Percentiles rank a stretch among this genome's conserved stretches.
Conservation (phyloP, 1,284 basidiomycete species). For the Phylloboletellus chloephorus region DNA sequence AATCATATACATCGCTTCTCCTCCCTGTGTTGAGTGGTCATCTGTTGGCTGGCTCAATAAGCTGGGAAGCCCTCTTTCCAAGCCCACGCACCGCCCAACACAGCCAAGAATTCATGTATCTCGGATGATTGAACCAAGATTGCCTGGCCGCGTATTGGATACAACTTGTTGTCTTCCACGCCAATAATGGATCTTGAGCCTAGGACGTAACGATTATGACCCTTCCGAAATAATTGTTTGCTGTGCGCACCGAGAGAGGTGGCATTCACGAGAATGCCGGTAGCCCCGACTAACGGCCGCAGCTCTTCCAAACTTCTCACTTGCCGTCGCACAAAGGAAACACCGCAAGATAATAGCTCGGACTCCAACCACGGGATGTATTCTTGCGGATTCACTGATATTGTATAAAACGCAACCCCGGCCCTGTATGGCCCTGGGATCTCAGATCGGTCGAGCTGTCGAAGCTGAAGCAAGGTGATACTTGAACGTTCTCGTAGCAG, state of each 20-base stretch:
- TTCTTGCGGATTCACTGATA: slow-evolving; percentile 43
- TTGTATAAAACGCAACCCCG: slow-evolving; percentile 42
- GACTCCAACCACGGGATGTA: slow-evolving; percentile 48
- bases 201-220: slow-evolving; percentile 16
- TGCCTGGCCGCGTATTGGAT: slow-evolving; percentile 70
- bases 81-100: slow-evolving; percentile 15
- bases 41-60: slow-evolving; percentile 12
- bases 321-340: slow-evolving; percentile 29
- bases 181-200: slow-evolving; percentile 57
- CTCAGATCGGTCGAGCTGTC: slow-evolving; percentile 33
- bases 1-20: slow-evolving; percentile 46
- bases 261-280: slow-evolving; percentile 44
- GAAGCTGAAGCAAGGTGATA: slow-evolving; percentile 34
- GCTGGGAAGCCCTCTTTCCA: neutral
- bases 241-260: slow-evolving; percentile 40
- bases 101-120: slow-evolving; percentile 36
- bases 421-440: slow-evolving; percentile 31
- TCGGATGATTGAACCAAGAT: slow-evolving; percentile 54
- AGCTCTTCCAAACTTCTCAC: slow-evolving; percentile 40
- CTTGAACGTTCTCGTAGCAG: neutral
- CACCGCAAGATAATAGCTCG: slow-evolving; percentile 33
- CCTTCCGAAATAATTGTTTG: neutral
- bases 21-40: slow-evolving; percentile 10
- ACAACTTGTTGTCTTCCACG: slow-evolving; percentile 50
- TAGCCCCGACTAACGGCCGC: slow-evolving; percentile 32